Evolutionary conservation across 2,329 filamentous ascomycete species (phyloP).

Genomic region (Esteya vermicola): DNA sequence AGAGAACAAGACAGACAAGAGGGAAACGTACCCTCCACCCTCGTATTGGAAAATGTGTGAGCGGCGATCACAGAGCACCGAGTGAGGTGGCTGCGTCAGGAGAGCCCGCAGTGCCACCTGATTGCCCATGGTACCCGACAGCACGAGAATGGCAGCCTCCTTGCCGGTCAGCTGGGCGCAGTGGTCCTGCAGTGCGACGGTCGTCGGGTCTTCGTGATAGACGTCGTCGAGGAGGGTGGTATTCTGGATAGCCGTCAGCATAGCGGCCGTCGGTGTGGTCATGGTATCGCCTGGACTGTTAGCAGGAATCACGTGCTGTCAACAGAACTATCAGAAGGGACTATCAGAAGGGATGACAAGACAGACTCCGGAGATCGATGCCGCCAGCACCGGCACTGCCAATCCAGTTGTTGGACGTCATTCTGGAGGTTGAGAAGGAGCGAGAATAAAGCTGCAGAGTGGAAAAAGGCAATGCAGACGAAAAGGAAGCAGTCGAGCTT

Average conservation of each 20-base stretch:
- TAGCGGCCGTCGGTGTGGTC: slow-evolving; percentile 64
- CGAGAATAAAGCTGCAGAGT: neutral
- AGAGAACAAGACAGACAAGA: neutral
- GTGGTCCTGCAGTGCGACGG: slow-evolving; percentile 59
- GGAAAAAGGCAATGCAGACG: neutral
- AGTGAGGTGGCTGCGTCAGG: slow-evolving; percentile 65
- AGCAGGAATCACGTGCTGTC: too few species aligned
- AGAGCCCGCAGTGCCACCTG: slow-evolving; percentile 70
- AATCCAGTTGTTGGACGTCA: slow-evolving; percentile 14
- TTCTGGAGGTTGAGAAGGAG: neutral
- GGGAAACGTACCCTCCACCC: slow-evolving; percentile 37
- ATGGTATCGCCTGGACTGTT: slow-evolving; percentile 37
- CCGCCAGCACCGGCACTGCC: slow-evolving; percentile 18
- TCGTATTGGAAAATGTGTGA: slow-evolving; percentile 62
- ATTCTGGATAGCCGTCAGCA: slow-evolving; percentile 65
- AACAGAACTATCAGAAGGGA: too few species aligned
- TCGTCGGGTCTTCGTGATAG: slow-evolving; percentile 66
- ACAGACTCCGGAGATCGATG: slow-evolving; percentile 20
- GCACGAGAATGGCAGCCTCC: slow-evolving; percentile 63
- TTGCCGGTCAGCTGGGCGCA: slow-evolving; percentile 62
- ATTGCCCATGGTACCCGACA: slow-evolving; percentile 92
- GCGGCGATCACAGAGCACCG: slow-evolving; percentile 64
- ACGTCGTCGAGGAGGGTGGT: slow-evolving; percentile 76
- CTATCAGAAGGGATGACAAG: too few species aligned
- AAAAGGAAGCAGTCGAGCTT: too few species aligned